These are phyloP conservation scores for Neopestalotiopsis clavispora DNA, from an alignment of 2,329 filamentous ascomycete species.

Conservation along the genomic window DNA sequence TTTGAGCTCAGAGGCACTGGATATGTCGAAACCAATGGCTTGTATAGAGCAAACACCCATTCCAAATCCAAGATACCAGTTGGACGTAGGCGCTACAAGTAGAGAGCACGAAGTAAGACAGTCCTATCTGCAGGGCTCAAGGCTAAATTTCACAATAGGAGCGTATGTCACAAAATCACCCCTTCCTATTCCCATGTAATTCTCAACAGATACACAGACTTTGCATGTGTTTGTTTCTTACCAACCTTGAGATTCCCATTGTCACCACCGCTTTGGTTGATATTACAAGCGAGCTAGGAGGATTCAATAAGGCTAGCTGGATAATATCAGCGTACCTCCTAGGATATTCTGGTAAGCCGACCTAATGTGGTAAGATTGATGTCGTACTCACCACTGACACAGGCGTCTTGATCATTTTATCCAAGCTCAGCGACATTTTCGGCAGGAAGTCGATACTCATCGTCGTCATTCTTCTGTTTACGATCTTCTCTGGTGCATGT, in stretches of 20 bases:
- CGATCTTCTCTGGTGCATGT: conserved; percentile 33
- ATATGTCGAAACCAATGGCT: too few relatives aligned
- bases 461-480: conserved; percentile 41
- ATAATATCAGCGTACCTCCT: background rate
- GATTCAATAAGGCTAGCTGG: background rate
- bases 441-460: conserved; percentile 44
- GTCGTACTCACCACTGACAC: background rate
- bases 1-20: too few relatives aligned
- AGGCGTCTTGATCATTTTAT: conserved; percentile 46
- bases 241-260: background rate
- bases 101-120: too few relatives aligned
- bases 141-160: too few relatives aligned
- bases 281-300: background rate
- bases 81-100: too few relatives aligned
- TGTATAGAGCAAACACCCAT: too few relatives aligned
- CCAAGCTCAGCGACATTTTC: conserved; percentile 50
- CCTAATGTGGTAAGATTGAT: too few relatives aligned
- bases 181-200: too few relatives aligned
- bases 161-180: too few relatives aligned
- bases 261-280: background rate
- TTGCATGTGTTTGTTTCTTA: background rate
- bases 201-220: background rate
- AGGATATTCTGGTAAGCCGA: too few relatives aligned
- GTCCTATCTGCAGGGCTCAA: too few relatives aligned
- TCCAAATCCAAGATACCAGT: too few relatives aligned